phyloP scores from a whole-genome alignment of 176 grass and related monocot genomes.

The Secale cereale region DNA sequence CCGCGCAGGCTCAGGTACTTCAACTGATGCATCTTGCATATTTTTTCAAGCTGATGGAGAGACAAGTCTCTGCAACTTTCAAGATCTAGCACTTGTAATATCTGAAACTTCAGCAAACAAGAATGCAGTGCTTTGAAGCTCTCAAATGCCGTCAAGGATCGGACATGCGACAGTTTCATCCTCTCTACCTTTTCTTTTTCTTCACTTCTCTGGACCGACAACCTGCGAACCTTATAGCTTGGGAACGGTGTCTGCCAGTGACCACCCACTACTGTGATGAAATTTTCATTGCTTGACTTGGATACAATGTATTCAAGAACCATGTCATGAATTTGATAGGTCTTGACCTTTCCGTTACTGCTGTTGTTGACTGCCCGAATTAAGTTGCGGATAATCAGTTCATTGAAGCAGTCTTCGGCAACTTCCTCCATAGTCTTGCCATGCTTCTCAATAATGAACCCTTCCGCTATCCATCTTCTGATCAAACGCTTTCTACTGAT shows the following conservation, averaged over 20 bases:
- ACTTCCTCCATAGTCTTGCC: slow-evolving; percentile 11
- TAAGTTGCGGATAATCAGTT: slow-evolving; percentile 20
- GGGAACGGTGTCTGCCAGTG: slow-evolving; percentile 24
- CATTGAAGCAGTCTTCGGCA: slow-evolving; percentile 12
- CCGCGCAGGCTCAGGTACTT: slow-evolving; percentile 18
- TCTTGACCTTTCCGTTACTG: slow-evolving; percentile 31
- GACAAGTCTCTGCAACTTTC: slow-evolving; percentile 12
- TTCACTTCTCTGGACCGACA: not conserved
- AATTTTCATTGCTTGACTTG: slow-evolving; percentile 33
- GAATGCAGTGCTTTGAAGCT: not conserved
- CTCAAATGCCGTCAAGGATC: not conserved
- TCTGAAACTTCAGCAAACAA: not conserved
- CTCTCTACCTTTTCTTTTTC: not conserved
- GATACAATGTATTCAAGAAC: slow-evolving; percentile 25
- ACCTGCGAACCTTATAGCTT: not conserved
- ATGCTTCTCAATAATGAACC: slow-evolving; percentile 1
- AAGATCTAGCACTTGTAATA: slow-evolving; percentile 28
- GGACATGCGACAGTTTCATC: slow-evolving; percentile 16
- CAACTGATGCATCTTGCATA: slow-evolving; percentile 29
- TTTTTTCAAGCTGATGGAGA: not conserved
- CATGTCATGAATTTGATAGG: slow-evolving; percentile 31
- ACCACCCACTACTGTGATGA: slow-evolving; percentile 14
- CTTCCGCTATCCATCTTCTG: slow-evolving; percentile 32
- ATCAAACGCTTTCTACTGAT: slow-evolving; percentile 9
- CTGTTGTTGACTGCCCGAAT: not conserved